Percentiles rank a stretch among this genome's conserved stretches.
Conservation (phyloP, 2,329 filamentous ascomycete species). For the Trichoderma sp. region DNA sequence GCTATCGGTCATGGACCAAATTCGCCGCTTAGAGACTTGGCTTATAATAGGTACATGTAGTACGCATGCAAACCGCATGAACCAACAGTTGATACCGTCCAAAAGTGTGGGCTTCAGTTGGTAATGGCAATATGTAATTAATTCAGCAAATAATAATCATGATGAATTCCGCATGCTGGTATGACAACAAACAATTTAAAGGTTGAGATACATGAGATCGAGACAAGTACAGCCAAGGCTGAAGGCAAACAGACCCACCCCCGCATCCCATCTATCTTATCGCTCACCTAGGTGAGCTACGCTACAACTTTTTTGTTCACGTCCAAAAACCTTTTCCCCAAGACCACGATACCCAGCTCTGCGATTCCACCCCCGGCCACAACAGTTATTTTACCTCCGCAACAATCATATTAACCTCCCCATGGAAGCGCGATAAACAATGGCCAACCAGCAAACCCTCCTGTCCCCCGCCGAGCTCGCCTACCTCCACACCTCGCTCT, state of each 20-base stretch:
- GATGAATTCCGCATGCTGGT: not conserved
- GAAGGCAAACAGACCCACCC: conserved; percentile 21
- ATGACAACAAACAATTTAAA: not conserved
- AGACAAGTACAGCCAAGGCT: not conserved
- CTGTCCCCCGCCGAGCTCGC: conserved; percentile 95
- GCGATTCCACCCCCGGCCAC: not conserved
- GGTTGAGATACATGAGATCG: not conserved
- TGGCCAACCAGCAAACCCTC: conserved; percentile 70
- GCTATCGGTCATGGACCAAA: not conserved
- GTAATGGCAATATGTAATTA: not conserved
- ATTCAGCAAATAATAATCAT: not conserved
- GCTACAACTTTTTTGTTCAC: conserved; percentile 28
- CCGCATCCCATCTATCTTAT: conserved; percentile 39
- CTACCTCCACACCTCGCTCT: conserved; percentile 87
- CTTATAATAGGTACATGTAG: not conserved
- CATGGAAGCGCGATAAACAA: conserved; percentile 36
- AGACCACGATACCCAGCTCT: not conserved
- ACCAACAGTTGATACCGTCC: not conserved
- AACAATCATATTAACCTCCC: not conserved
- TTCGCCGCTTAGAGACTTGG: not conserved
- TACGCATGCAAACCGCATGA: not conserved
- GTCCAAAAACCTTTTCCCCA: conserved; percentile 31
- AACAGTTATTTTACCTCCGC: not conserved
- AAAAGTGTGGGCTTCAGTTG: not conserved
- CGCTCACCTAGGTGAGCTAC: conserved; percentile 37